These are phyloP conservation scores for Olyra latifolia DNA, from an alignment of 176 grass and related monocot genomes.

Conservation along the genomic window DNA sequence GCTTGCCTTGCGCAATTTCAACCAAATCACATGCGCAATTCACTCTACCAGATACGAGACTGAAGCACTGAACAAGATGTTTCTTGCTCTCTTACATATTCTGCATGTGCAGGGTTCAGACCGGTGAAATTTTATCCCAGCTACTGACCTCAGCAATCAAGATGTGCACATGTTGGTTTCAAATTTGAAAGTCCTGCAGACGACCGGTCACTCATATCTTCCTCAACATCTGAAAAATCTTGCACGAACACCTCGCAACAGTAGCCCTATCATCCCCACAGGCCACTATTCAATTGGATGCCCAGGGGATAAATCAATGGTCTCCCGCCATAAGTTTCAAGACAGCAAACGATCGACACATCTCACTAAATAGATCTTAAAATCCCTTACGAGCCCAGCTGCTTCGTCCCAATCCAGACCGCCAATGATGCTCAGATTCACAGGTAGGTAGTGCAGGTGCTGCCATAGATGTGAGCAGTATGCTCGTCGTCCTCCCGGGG, in stretches of 20 bases:
- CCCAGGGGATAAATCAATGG: constrained; percentile 29
- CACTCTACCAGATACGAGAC: not conserved
- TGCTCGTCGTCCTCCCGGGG: too few relatives aligned
- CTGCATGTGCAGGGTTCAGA: constrained; percentile 3
- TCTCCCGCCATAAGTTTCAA: constrained; percentile 18
- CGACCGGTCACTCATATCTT: not conserved
- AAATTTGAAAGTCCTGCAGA: constrained; percentile 5
- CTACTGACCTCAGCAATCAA: constrained; percentile 13
- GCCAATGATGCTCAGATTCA: not conserved
- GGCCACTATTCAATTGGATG: not conserved
- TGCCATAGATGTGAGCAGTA: not conserved
- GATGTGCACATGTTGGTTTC: not conserved
- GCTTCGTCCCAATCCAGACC: not conserved
- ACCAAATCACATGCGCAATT: not conserved
- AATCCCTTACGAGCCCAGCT: not conserved
- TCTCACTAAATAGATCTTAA: not conserved
- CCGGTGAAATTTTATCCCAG: not conserved
- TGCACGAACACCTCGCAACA: not conserved
- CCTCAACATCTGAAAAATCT: constrained; percentile 13
- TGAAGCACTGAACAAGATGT: not conserved
- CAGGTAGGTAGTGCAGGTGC: not conserved
- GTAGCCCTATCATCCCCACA: not conserved
- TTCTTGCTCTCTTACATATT: not conserved
- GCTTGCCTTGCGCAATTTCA: too few relatives aligned
- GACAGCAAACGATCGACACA: constrained; percentile 11